A percentile compares a stretch with the other conserved stretches of the same genome.
Conservation (phyloP, 495 filamentous ascomycete genomes). For the Xylona heveae region DNA sequence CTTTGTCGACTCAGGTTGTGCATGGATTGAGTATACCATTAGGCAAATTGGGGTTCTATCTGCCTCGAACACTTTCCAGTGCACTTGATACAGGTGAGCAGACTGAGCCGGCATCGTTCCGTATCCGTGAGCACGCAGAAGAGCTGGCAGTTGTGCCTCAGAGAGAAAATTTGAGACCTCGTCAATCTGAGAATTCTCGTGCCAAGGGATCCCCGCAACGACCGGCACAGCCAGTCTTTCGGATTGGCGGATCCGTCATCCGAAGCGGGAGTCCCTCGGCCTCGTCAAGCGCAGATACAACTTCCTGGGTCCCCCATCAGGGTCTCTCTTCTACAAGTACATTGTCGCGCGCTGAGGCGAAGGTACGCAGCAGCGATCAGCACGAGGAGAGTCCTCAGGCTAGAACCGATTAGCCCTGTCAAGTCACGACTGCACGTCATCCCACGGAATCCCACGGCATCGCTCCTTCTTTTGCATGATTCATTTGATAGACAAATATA, state of each 20-base stretch:
- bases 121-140: constrained; percentile 5
- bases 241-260: constrained; percentile 28
- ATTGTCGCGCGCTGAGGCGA: no score
- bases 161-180: no score
- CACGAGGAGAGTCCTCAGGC: no score
- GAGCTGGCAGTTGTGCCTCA: constrained; percentile 11
- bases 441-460: no score
- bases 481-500: no score
- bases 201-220: constrained; percentile 5
- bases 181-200: constrained; percentile 7
- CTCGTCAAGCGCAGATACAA: neutral
- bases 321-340: neutral
- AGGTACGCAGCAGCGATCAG: no score
- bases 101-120: constrained; percentile 7
- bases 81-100: constrained; percentile 17
- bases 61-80: constrained; percentile 55
- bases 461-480: no score
- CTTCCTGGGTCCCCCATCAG: neutral
- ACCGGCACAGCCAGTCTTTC: constrained; percentile 23
- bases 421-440: no score
- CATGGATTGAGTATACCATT: constrained; percentile 73
- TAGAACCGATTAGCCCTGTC: no score
- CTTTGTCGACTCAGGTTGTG: constrained; percentile 34
- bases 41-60: constrained; percentile 60
- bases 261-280: neutral